Conservation (phyloP, 805 yeast genomes). For the Starmerella stigmatis region DNA sequence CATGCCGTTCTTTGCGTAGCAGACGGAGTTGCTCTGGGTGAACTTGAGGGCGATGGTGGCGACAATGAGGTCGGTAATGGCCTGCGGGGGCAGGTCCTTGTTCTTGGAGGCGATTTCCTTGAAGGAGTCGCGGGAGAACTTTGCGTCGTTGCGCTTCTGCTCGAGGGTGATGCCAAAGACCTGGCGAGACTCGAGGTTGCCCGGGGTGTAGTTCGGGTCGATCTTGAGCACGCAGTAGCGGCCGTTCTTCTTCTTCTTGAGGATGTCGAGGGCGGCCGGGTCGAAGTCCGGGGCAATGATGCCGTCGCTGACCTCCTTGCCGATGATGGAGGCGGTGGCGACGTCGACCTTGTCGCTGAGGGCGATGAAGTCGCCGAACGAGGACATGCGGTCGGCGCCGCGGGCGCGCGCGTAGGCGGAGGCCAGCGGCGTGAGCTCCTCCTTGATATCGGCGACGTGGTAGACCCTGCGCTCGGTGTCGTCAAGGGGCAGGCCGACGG, state of each 20-base stretch:
- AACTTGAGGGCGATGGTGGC: slow-evolving; percentile 96
- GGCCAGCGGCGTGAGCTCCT: slow-evolving; percentile 91
- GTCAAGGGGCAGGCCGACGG: slow-evolving; percentile 86
- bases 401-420: slow-evolving; percentile 98
- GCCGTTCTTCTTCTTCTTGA: slow-evolving; percentile 90
- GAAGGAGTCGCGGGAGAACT: slow-evolving; percentile 80
- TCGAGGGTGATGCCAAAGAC: slow-evolving; percentile 92
- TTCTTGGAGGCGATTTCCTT: slow-evolving; percentile 82
- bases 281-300: slow-evolving; percentile 96
- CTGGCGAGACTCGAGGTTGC: slow-evolving; percentile 73
- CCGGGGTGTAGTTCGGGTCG: slow-evolving; percentile 88
- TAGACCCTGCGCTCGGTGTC: slow-evolving; percentile 90
- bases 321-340: slow-evolving; percentile 92
- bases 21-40: slow-evolving; percentile 97
- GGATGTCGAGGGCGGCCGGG: slow-evolving; percentile 80
- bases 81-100: slow-evolving; percentile 83
- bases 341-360: slow-evolving; percentile 91
- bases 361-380: slow-evolving; percentile 97
- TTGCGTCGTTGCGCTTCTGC: slow-evolving; percentile 97
- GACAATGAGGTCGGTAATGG: slow-evolving; percentile 83
- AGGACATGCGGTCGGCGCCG: slow-evolving; percentile 99
- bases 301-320: slow-evolving; percentile 97
- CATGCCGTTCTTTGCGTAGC: slow-evolving; percentile 99
- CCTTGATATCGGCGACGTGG: slow-evolving; percentile 80
- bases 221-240: slow-evolving; percentile 94